A percentile compares a stretch with the other conserved stretches of the same genome.
Conservation (phyloP, 352 stramenopile genomes). For the Elongisporangium senticosum region DNA sequence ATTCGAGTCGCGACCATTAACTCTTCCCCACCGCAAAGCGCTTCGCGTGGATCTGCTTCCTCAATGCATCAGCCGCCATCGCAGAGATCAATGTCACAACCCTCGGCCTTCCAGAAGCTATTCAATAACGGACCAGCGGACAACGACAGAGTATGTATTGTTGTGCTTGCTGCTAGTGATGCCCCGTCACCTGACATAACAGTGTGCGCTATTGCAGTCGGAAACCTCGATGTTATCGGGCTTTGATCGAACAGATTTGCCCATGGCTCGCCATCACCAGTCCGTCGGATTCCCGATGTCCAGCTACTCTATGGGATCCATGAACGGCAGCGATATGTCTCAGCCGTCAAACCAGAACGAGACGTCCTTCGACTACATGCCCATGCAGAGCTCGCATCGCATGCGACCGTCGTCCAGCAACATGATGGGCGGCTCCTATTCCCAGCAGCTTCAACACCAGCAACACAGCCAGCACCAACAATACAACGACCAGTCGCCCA, state of each 20-base stretch:
- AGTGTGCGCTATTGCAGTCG: constrained; percentile 13
- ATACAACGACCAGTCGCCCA: constrained; percentile 14
- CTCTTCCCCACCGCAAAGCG: constrained; percentile 25
- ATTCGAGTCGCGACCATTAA: constrained; percentile 65
- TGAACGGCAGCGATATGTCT: constrained; percentile 18
- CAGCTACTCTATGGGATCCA: constrained; percentile 23
- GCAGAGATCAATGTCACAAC: constrained; percentile 22
- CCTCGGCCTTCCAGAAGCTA: constrained; percentile 57
- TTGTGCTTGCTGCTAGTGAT: not conserved
- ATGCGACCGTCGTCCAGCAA: constrained; percentile 16
- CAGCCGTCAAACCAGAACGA: constrained; percentile 13
- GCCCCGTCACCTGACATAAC: not conserved
- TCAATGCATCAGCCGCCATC: constrained; percentile 20
- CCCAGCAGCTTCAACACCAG: constrained; percentile 21
- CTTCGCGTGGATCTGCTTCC: constrained; percentile 8
- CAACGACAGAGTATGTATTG: constrained; percentile 29
- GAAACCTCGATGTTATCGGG: constrained; percentile 25
- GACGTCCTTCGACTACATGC: constrained; percentile 36
- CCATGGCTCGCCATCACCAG: constrained; percentile 27
- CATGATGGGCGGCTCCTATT: constrained; percentile 29
- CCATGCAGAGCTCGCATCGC: constrained; percentile 30
- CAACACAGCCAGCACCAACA: constrained; percentile 28
- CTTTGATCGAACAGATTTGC: constrained; percentile 36
- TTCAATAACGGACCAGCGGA: constrained; percentile 31
- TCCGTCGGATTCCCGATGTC: constrained; percentile 38